These are phyloP conservation scores for Penicillium corylophilum DNA, from an alignment of 2,329 filamentous ascomycete species.

Conservation along the genomic window DNA sequence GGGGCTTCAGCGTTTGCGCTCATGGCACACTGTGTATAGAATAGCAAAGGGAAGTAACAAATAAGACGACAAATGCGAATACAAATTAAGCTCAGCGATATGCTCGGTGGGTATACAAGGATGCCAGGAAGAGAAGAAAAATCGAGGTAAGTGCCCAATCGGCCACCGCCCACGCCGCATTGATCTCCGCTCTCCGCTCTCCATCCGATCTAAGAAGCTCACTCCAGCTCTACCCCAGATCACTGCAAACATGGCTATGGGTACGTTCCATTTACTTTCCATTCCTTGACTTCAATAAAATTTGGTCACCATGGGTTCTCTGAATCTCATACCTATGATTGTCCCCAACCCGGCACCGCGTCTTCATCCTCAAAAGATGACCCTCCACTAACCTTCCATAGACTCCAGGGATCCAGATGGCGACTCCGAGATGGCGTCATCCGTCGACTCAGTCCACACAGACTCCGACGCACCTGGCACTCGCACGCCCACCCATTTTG, in stretches of 20 bases:
- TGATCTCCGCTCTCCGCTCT: slow-evolving; percentile 15
- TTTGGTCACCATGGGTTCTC: neutral
- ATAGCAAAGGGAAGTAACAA: neutral
- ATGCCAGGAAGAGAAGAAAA: slow-evolving; percentile 20
- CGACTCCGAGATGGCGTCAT: slow-evolving; percentile 58
- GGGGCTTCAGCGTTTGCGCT: slow-evolving; percentile 57
- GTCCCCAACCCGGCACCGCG: slow-evolving; percentile 1
- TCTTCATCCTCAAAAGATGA: neutral
- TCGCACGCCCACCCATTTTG: slow-evolving; percentile 42
- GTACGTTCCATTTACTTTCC: slow-evolving; percentile 10
- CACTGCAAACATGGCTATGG: slow-evolving; percentile 21
- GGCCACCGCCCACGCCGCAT: slow-evolving; percentile 21
- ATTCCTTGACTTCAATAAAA: neutral
- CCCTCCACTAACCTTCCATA: slow-evolving; percentile 6
- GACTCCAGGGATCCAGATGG: slow-evolving; percentile 50
- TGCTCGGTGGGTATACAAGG: slow-evolving; percentile 14
- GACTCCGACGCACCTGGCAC: slow-evolving; percentile 44
- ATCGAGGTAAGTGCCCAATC: slow-evolving; percentile 14
- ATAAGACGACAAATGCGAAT: neutral
- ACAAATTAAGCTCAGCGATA: slow-evolving; percentile 2
- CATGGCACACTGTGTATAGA: slow-evolving; percentile 28
- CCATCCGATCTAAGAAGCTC: neutral
- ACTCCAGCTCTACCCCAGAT: slow-evolving; percentile 2
- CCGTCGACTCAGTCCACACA: slow-evolving; percentile 37
- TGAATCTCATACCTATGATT: neutral